Conservation (phyloP, 495 filamentous ascomycete species). For the Neurospora sp. region DNA sequence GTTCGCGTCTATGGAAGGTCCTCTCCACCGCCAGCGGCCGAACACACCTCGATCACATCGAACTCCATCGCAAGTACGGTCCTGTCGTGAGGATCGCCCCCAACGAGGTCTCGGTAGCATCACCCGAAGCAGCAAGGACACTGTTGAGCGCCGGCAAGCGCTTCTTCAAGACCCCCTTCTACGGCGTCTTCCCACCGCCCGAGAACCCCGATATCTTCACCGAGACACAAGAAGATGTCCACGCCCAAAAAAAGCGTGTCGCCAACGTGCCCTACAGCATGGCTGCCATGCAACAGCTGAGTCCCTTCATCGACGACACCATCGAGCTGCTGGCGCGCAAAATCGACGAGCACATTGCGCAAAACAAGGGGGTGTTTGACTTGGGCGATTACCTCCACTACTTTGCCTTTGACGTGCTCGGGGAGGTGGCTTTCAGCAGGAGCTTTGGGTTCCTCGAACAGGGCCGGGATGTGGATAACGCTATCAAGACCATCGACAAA, state of each 20-base stretch:
- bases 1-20: constrained; percentile 38
- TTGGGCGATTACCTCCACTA: constrained; percentile 43
- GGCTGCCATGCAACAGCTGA: constrained; percentile 42
- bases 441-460: constrained; percentile 53
- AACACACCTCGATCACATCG: constrained; percentile 37
- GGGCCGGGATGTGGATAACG: constrained; percentile 46
- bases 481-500: constrained; percentile 43
- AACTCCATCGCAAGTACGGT: constrained; percentile 43
- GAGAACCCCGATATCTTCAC: constrained; percentile 54
- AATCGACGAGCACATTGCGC: constrained; percentile 25
- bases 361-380: constrained; percentile 23
- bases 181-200: constrained; percentile 44
- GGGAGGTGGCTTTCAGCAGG: constrained; percentile 54
- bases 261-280: constrained; percentile 45
- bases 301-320: constrained; percentile 38
- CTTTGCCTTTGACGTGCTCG: constrained; percentile 50
- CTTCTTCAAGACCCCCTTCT: constrained; percentile 48
- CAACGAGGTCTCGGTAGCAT: constrained; percentile 44
- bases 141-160: constrained; percentile 41
- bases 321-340: constrained; percentile 31
- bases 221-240: constrained; percentile 42
- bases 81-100: constrained; percentile 47
- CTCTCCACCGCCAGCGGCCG: constrained; percentile 24
- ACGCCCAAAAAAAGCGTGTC: constrained; percentile 46
- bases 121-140: constrained; percentile 37